Base-by-base conservation (phyloP, 2,329 filamentous ascomycete species). In the Aureobasidium musti region DNA sequence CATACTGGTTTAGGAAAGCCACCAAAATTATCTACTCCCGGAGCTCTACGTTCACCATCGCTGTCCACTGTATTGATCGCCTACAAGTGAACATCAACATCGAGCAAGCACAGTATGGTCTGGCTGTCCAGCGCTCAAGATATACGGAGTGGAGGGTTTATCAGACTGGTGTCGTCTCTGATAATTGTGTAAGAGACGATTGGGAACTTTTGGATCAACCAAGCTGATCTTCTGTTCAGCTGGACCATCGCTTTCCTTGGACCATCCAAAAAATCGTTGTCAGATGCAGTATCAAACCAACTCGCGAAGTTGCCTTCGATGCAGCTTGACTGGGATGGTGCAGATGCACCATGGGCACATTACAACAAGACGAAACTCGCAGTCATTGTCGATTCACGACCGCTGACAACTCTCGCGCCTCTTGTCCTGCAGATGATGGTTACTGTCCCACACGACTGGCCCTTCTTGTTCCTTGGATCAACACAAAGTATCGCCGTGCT, bases 381-480 rank as follows among this genome's bases (percentile, higher is more conserved):
- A 5, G 19, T 54, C 26, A 54, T 54, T 4, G 23, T 54, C 17
- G 52, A 54, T 14, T 54, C 52, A 23, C 30, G 52, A 5, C 52
- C 52, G 11, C n/a, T 33, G 8, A 35, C 52, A 21, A 54, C 28
- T 33, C 52, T 54, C 10, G 52, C 52, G 11, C 52, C 52, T 54
- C 30, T 35, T 13, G 35, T 54, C 14, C 33, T 54, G 30, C 52
- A 54, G 11, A 37, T 54, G 30, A 54, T 54, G 30, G 52, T 54
- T 13, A 37, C 19, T 14, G 52, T 54, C 17, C 52, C 52, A 5
- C 52, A 33, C 2, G 52, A 54, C 30, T 54, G 52, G 52, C 52
- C 52, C n/a, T 54, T 54, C 52, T 37, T 54, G 52, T 54, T 54
- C 33, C 26, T 54, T n/a, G 52, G 52, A 54, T 54, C 52, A 21